phyloP scores from a whole-genome alignment of 257 asterid species.

The Dorcoceras hygrometricum region DNA sequence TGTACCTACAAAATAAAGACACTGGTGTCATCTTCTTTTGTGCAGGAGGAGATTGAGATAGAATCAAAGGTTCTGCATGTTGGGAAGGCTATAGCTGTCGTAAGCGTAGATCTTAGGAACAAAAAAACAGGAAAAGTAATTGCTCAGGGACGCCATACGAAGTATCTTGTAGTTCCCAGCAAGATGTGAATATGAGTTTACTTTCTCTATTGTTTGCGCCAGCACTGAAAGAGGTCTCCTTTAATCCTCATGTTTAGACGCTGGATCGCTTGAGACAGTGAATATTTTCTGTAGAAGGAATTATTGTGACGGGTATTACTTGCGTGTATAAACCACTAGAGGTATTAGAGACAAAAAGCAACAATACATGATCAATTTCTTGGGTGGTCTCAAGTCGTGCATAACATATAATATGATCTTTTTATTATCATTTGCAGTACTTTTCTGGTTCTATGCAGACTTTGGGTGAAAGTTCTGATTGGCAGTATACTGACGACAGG shows the following conservation, averaged over 20 bases:
- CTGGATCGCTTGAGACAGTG: too few relatives aligned
- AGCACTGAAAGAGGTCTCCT: background rate
- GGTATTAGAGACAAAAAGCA: background rate
- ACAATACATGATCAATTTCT: background rate
- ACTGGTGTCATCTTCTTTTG: too few relatives aligned
- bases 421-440: too few relatives aligned
- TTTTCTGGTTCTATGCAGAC: background rate
- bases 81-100: constrained; percentile 75
- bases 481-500: background rate
- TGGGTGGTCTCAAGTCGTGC: background rate
- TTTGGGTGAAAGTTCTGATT: background rate
- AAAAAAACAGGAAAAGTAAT: constrained; percentile 63
- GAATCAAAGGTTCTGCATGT: constrained; percentile 65
- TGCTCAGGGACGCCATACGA: constrained; percentile 89
- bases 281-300: too few relatives aligned
- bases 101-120: constrained; percentile 65
- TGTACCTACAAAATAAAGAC: too few relatives aligned
- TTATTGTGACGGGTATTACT: background rate
- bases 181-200: constrained; percentile 41
- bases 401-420: background rate
- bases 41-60: constrained; percentile 84
- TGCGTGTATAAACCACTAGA: background rate
- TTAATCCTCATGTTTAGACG: background rate
- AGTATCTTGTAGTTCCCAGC: constrained; percentile 55
- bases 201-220: background rate